Evolutionary conservation across 345 rosid species (phyloP).

Genomic region (Citrus hindsii): DNA sequence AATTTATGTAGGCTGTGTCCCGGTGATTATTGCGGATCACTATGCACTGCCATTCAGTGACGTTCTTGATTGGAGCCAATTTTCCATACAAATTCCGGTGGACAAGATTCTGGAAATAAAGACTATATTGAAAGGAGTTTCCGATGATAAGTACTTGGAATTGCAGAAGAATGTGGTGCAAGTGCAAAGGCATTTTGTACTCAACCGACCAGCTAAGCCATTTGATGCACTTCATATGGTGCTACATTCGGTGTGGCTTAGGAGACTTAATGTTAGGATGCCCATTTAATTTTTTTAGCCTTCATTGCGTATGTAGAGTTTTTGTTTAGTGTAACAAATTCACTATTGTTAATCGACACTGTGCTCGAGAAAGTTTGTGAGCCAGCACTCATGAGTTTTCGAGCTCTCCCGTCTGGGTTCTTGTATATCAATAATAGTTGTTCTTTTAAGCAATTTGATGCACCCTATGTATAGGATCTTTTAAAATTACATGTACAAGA

Average conservation of each 20-base stretch:
- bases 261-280: conserved; percentile 50
- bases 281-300: neutral
- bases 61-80: conserved; percentile 54
- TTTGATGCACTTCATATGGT: conserved; percentile 65
- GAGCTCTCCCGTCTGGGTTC: no score
- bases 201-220: conserved; percentile 59
- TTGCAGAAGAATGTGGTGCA: conserved; percentile 37
- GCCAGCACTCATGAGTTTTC: no score
- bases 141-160: conserved; percentile 26
- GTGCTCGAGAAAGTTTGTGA: no score
- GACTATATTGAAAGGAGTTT: conserved; percentile 33
- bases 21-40: conserved; percentile 44
- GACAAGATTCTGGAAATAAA: conserved; percentile 44
- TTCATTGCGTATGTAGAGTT: neutral
- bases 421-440: no score
- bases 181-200: conserved; percentile 46
- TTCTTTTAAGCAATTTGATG: no score
- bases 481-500: no score
- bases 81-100: conserved; percentile 39
- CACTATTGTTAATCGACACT: no score
- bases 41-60: conserved; percentile 60
- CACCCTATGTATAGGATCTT: no score
- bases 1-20: conserved; percentile 51
- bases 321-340: no score
- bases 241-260: conserved; percentile 65